phyloP scores from a whole-genome alignment of 176 grass and related monocot species.

The Canna indica region DNA sequence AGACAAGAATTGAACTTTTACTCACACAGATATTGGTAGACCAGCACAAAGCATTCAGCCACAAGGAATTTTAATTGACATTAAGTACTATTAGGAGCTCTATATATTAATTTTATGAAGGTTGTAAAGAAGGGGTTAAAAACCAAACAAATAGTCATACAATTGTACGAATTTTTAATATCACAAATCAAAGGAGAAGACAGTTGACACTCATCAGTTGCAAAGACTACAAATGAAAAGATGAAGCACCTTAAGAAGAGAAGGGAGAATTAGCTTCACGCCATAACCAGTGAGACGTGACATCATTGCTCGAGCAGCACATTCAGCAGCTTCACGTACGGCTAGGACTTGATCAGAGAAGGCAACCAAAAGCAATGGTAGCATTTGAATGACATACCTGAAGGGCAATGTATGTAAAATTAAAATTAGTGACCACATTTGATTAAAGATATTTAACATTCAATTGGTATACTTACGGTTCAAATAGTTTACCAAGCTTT shows the following conservation, averaged over 20 bases:
- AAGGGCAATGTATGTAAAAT: conserved; percentile 28
- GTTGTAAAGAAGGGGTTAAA: too few species aligned
- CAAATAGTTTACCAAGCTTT: conserved; percentile 91
- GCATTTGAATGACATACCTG: conserved; percentile 97
- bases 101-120: too few species aligned
- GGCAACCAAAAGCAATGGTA: conserved; percentile 85
- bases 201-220: neutral
- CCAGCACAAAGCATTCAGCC: too few species aligned
- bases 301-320: conserved; percentile 99
- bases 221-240: conserved; percentile 14
- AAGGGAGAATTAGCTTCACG: conserved; percentile 95
- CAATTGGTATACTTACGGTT: conserved; percentile 71
- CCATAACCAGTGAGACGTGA: conserved; percentile 90
- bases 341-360: conserved; percentile 98
- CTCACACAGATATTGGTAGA: too few species aligned
- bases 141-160: too few species aligned
- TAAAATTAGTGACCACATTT: conserved; percentile 14
- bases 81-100: too few species aligned
- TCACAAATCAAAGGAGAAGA: neutral
- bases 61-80: too few species aligned
- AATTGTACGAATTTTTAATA: neutral
- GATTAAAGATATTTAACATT: conserved; percentile 15
- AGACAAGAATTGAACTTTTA: too few species aligned
- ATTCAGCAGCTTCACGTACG: conserved; percentile 91
- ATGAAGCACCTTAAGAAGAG: conserved; percentile 80